phyloP scores from a whole-genome alignment of 2,329 filamentous ascomycete genomes.

The Trichoderma sp. region DNA sequence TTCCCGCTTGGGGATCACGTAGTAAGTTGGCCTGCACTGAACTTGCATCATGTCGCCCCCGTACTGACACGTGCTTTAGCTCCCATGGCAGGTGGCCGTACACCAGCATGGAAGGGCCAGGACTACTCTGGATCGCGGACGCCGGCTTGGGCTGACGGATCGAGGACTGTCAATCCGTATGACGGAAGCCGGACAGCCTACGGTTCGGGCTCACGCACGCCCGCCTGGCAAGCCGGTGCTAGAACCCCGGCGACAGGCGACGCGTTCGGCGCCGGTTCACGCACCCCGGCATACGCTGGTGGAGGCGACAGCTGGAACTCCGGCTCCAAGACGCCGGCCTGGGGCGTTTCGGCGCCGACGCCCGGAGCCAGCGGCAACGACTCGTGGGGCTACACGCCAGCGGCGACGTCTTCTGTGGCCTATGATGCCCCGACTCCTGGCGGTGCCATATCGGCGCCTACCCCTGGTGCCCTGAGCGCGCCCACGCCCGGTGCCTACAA shows the following conservation, averaged over 20 bases:
- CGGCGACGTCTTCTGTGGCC: slow-evolving; percentile 48
- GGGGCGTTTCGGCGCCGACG: slow-evolving; percentile 62
- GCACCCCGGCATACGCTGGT: slow-evolving; percentile 64
- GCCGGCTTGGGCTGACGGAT: slow-evolving; percentile 71
- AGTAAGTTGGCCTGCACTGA: slow-evolving; percentile 54
- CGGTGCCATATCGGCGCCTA: slow-evolving; percentile 60
- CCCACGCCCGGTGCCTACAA: slow-evolving; percentile 71
- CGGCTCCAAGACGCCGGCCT: slow-evolving; percentile 78
- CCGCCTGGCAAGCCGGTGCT: slow-evolving; percentile 76
- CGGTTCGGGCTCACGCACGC: slow-evolving; percentile 70
- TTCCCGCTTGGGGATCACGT: slow-evolving; percentile 74
- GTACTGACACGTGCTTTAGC: slow-evolving; percentile 47
- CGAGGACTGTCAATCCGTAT: slow-evolving; percentile 69
- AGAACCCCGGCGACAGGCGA: slow-evolving; percentile 67
- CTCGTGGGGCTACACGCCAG: slow-evolving; percentile 62
- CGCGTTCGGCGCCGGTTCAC: slow-evolving; percentile 67
- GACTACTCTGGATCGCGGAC: slow-evolving; percentile 63
- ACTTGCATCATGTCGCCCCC: background rate
- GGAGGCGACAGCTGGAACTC: slow-evolving; percentile 63
- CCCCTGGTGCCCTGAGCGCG: slow-evolving; percentile 64
- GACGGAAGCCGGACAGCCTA: slow-evolving; percentile 78
- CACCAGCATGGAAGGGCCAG: slow-evolving; percentile 63
- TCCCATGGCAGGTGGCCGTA: slow-evolving; percentile 59
- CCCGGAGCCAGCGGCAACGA: slow-evolving; percentile 61
- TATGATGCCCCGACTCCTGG: slow-evolving; percentile 74